Conservation (phyloP, 2,329 filamentous ascomycete species). For the Chalaropsis ovoidea region DNA sequence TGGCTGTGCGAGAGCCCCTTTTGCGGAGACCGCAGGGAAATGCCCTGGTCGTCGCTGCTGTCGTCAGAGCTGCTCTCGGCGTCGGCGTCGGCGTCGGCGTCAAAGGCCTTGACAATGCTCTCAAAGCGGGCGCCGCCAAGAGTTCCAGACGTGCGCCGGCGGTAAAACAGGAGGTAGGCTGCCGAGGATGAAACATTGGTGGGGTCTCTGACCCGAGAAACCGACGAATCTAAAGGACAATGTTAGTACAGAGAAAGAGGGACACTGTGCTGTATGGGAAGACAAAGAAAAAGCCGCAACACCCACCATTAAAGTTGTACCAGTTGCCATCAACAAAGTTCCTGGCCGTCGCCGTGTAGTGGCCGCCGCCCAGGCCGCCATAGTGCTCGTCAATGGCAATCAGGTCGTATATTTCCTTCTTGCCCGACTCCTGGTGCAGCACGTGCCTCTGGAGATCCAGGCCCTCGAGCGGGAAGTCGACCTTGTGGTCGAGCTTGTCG, state of each 20-base stretch:
- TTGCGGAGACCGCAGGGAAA: slow-evolving; percentile 42
- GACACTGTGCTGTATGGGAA: background rate
- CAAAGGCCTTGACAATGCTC: slow-evolving; percentile 56
- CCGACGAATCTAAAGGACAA: slow-evolving; percentile 57
- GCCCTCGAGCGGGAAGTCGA: slow-evolving; percentile 83
- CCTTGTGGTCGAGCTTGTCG: slow-evolving; percentile 82
- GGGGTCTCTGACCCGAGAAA: slow-evolving; percentile 51
- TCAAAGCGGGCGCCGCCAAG: slow-evolving; percentile 71
- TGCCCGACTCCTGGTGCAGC: slow-evolving; percentile 67
- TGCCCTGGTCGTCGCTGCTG: slow-evolving; percentile 58
- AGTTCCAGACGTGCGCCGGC: slow-evolving; percentile 57
- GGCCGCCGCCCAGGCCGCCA: slow-evolving; percentile 83
- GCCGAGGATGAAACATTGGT: slow-evolving; percentile 58
- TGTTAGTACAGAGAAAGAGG: slow-evolving; percentile 2
- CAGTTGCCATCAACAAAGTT: slow-evolving; percentile 83
- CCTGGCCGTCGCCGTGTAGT: slow-evolving; percentile 90
- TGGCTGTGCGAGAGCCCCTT: background rate
- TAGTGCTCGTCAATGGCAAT: slow-evolving; percentile 96
- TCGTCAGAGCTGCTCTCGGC: slow-evolving; percentile 35
- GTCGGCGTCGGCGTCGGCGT: slow-evolving; percentile 36
- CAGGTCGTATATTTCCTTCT: slow-evolving; percentile 78
- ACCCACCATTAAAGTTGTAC: slow-evolving; percentile 93
- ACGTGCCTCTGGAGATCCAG: slow-evolving; percentile 74
- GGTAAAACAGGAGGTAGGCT: slow-evolving; percentile 93
- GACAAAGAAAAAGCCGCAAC: background rate